Evolutionary conservation across 1,284 basidiomycete species (phyloP), one percentile per base, ranked within the genome.

Genomic region (Boletus putidus): DNA sequence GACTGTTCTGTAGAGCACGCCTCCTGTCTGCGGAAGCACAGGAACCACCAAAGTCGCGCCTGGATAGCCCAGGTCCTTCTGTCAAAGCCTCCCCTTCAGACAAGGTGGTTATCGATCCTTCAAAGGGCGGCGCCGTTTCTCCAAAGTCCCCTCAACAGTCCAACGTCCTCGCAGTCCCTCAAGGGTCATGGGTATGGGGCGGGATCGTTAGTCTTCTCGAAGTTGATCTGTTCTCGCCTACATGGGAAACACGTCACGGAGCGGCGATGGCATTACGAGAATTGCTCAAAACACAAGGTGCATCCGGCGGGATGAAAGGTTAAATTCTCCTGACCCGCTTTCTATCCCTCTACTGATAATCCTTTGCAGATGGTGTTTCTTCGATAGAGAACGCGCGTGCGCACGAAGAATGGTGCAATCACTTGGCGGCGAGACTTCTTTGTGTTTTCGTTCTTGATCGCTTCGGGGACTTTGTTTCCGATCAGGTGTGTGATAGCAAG

Each of bases 401-500:
- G 0, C 94, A 96, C 68, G 88, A 92, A 73, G 80, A 81, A 60
- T 96, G 94, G 94, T 93, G 91, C 73, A 96, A 96, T 65, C 87
- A 90, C 59, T 78, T 98, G 20, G 90, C 94, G 3, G 87, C 93
- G 14, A 90, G 91, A 65, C 85, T 98, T 51, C 83, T 99, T 3
- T 92, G 89, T 64, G 87, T 99, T 15, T 91, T 99, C 65, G 89
- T 95, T n/a, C 81, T 98, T 21, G 97, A 99, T 75, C 86, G 97
- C 18, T 98, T 99, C 66, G 95, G 96, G 11, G 97, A 99, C 76
- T 99, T 97, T 71, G 88, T 98, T 44, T 93, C 95, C 10, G 97
- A 99, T 71, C 95, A 94, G 73, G 91, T 78, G 49, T 42, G 67
- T 63, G n/a, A 33, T 47, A 35, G 51, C 33, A 21, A 18, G 20